phyloP scores from a whole-genome alignment of 139 green algal genomes.

The Volvox africanus region DNA sequence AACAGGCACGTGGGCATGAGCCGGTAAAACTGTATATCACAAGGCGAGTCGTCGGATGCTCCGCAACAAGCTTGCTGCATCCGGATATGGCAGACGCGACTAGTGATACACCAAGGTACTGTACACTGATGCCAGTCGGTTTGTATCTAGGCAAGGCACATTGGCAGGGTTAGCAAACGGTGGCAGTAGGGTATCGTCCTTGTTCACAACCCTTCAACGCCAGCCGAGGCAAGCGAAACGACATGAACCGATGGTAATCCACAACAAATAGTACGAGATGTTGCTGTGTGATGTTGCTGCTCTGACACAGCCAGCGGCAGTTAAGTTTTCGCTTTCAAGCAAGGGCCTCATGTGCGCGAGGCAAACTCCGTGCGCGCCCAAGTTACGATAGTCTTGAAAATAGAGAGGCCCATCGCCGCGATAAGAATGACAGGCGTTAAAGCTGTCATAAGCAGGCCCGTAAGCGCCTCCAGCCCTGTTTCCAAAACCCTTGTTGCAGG shows the following conservation, averaged over 20 bases:
- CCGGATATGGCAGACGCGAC: neutral
- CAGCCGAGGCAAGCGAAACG: neutral
- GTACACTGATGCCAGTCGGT: neutral
- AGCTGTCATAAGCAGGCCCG: neutral
- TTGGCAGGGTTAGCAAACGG: neutral
- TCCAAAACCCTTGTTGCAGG: slow-evolving; percentile 33
- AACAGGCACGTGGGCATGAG: neutral
- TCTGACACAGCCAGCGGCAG: too few relatives aligned
- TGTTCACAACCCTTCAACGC: neutral
- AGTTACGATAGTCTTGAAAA: slow-evolving; percentile 17
- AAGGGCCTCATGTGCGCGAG: neutral
- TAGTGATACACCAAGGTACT: slow-evolving; percentile 7
- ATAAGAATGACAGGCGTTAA: slow-evolving; percentile 6
- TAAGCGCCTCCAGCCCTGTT: neutral
- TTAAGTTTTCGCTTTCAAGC: too few relatives aligned
- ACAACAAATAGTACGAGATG: too few relatives aligned
- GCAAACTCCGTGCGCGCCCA: slow-evolving; percentile 18
- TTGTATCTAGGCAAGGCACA: neutral
- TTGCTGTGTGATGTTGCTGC: too few relatives aligned
- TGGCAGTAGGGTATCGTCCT: neutral
- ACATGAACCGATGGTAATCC: neutral
- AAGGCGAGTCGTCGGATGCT: slow-evolving; percentile 15
- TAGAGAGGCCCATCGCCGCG: neutral
- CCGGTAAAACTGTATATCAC: slow-evolving; percentile 5
- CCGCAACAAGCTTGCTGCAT: slow-evolving; percentile 33